These are phyloP conservation scores for Nepenthes gracilis DNA, from an alignment of 148 eudicot genomes.

Conservation along the genomic window DNA sequence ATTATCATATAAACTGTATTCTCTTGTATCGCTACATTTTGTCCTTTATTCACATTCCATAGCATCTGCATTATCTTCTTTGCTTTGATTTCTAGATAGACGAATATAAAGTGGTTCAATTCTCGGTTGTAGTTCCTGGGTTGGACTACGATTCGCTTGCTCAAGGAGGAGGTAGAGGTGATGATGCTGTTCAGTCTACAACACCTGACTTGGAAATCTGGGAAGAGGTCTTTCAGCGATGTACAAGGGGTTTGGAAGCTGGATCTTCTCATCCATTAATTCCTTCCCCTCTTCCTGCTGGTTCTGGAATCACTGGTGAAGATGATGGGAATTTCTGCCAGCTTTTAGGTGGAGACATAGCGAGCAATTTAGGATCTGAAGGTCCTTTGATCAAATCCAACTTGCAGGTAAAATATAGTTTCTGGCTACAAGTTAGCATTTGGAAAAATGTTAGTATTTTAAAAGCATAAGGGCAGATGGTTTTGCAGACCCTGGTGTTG, in stretches of 20 bases:
- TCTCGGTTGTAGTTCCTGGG: slow-evolving; percentile 4
- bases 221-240: slow-evolving; percentile 36
- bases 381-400: slow-evolving; percentile 13
- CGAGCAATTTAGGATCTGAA: slow-evolving; percentile 11
- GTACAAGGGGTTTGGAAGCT: slow-evolving; percentile 14
- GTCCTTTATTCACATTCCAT: background rate
- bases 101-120: slow-evolving; percentile 16
- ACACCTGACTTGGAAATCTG: slow-evolving; percentile 30
- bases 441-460: too few species aligned
- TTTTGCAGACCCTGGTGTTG: too few species aligned
- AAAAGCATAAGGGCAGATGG: too few species aligned
- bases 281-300: slow-evolving; percentile 10
- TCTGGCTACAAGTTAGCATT: background rate
- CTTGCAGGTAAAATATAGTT: slow-evolving; percentile 19
- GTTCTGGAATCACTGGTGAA: slow-evolving; percentile 12
- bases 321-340: slow-evolving; percentile 21
- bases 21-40: background rate
- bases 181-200: slow-evolving; percentile 16
- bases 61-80: background rate
- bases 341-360: slow-evolving; percentile 20
- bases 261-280: slow-evolving; percentile 14
- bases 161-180: slow-evolving; percentile 11
- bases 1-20: too few species aligned
- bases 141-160: slow-evolving; percentile 13
- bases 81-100: slow-evolving; percentile 7